Evolutionary conservation across 169 alveolate genomes (phyloP), one percentile per base, ranked within the genome.

Genomic region (Cyclospora cayetanensis): DNA sequence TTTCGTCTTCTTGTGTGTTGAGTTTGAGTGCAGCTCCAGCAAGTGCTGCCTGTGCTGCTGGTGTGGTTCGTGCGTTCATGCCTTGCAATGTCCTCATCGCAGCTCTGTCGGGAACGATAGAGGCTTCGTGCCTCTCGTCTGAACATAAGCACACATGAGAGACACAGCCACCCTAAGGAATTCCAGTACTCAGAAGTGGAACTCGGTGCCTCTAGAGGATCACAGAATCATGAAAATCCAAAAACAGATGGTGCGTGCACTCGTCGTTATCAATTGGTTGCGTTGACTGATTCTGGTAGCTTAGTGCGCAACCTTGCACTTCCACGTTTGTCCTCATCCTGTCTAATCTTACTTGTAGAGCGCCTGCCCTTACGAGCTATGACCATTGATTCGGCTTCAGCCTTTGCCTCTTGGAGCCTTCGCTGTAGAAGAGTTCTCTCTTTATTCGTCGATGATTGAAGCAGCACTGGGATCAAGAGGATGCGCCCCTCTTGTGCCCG

Each of bases 391-490:
- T 43, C 70, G 1, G 50, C 74, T 12, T 43, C 25, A 31, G 46
- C 31, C 34, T 79, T 66, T 18, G 88, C 93, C 66, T 89, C 85
- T 34, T 74, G 72, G 27, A 25, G 89, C 29, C 84, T 77, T 82
- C 79, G 65, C 53, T 82, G 82, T 34, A 89, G 82, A 35, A 89
- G 68, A 20, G 46, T 68, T 12, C 84, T 43, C 66, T 89, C 93
- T 29, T 18, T 68, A 52, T 41, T 42, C 9, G 89, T 37, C n/a
- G 93, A 34, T 11, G 93, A 68, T 5, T 89, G 88, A 34, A 72
- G 74, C 18, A 89, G 77, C 20, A 89, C 93, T 1, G 93, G 93
- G 72, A 89, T 37, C 43, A 89, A 66, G 42, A 89, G 53, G 42
- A 82, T 76, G 12, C 63, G 53, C 1, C 84, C 83, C 41, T 60